Base-by-base conservation (phyloP, 495 filamentous ascomycete species). In the Tuber brumale region DNA sequence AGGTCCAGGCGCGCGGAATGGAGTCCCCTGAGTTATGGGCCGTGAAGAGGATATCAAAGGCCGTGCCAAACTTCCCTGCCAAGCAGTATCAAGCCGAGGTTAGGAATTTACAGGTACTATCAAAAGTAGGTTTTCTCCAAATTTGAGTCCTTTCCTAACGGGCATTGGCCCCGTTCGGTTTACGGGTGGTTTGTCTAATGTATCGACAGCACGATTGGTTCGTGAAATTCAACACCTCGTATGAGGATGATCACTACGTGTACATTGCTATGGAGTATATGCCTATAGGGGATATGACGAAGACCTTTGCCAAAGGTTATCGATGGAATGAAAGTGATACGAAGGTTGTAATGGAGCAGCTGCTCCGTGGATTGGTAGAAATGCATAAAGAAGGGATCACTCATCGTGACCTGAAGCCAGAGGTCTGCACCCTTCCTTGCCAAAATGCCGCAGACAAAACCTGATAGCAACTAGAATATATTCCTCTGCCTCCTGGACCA, bases 241-340 rank as follows among this genome's bases (percentile, higher is more conserved):
- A 66, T 66, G 27, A 66, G 57, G 57, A 66, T 14, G 5, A 4
- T 8, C 12, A 66, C 14, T 7, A 61, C n/a, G 18, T 70, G 1
- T 74, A 42, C 14, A 18, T 74, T 14, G 73, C 73, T 41, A 74
- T 70, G 73, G 73, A 74, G 27, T 74, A 74, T 12, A 27, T 35
- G 23, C 39, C 35, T 0, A 6, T 8, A 3, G 73, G 73, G 42
- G 73, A 74, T 35, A 27, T 74, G 3, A 9, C 27, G 12, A 18
- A 7, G 35, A 21, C 41, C 14, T 21, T 74, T 43, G 35, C 5
- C 0, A 10, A 3, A 0, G 19, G 1, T 5, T 51, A 48, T 35
- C 45, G n/a, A 31, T 74, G 43, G 41, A 19, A 27, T 1, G 73
- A 74, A n/a, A 35, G 8, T 71, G 21, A 35, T 21, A 44, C 51